Base-by-base conservation (phyloP, 495 filamentous ascomycete genomes). In the Chaetomium cochliodes region DNA sequence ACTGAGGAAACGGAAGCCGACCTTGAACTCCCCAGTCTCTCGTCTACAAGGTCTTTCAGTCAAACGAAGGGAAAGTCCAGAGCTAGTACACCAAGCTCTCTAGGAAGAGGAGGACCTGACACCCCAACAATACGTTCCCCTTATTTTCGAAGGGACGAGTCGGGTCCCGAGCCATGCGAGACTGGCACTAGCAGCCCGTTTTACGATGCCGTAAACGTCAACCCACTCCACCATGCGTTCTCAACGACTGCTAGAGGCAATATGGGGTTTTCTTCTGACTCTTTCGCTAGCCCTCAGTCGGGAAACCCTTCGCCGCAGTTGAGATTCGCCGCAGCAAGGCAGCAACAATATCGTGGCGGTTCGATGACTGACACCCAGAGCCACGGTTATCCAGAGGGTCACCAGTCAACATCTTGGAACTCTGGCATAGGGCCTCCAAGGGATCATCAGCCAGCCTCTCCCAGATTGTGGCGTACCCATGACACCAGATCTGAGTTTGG, bases 11-110 rank as follows among this genome's bases (percentile, higher is more conserved):
- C 5, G 0, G 11, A 11, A 5, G 12, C n/a, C 12, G 15, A 5
- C 3, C 15, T 28, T 20, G 22, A 20, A 5, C 12, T 20, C 23
- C 12, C 12, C 1, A 58, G 37, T 37, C 5, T 42, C 5, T 44
- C 20, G 16, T 18, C 37, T 16, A 13, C 23, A 11, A 18, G 0
- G 26, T 30, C 57, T 0, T 47, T 15, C 26, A 33, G 44, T 39
- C 7, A 28, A 2, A 4, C 15, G 16, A 15, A 16, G 2, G 22
- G 22, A 2, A n/a, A 22, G 2, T 23, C 16, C n/a, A 18, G 28
- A 11, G 59, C 22, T 37, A 62, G 60, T 15, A 54, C 60, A 11
- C 60, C 49, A 1, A 20, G 6, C 25, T 30, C 60, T 22, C 4
- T 51, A 26, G 8, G 13, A 23, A 22, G n/a, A 12, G 28, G 11